Conservation (phyloP, 2,329 filamentous ascomycete species). For the Penicillium italicum region DNA sequence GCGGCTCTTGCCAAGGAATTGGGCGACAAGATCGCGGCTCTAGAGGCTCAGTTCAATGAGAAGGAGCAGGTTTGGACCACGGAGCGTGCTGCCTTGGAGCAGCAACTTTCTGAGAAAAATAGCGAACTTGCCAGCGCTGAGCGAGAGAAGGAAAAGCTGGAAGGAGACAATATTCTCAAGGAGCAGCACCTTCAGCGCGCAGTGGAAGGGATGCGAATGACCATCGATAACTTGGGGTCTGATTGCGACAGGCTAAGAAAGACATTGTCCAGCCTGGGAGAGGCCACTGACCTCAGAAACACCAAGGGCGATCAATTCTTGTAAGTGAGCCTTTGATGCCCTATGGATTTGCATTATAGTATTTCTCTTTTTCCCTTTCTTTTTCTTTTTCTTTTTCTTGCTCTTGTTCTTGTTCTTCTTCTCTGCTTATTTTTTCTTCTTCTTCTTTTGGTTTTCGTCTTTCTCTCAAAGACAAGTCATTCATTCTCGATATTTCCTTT, state of each 20-base stretch:
- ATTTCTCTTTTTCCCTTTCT: constrained; percentile 11
- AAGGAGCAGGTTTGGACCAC: constrained; percentile 35
- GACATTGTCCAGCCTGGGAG: constrained; percentile 49
- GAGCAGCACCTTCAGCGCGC: constrained; percentile 46
- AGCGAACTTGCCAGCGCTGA: constrained; percentile 43
- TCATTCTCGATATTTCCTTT: constrained; percentile 17
- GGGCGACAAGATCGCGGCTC: constrained; percentile 25
- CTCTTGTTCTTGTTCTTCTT: constrained; percentile 13
- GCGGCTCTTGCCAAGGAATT: constrained; percentile 23
- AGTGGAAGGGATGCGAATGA: constrained; percentile 43
- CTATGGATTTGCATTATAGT: constrained; percentile 21
- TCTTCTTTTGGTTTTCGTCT: constrained; percentile 19
- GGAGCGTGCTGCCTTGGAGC: constrained; percentile 31
- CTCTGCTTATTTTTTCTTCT: constrained; percentile 16
- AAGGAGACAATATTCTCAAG: constrained; percentile 46
- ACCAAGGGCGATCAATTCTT: constrained; percentile 50
- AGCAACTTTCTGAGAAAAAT: constrained; percentile 42
- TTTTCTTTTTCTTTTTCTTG: background rate
- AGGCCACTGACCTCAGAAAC: constrained; percentile 51
- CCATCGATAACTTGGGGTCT: constrained; percentile 50
- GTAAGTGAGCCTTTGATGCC: constrained; percentile 41
- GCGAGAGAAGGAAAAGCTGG: constrained; percentile 43
- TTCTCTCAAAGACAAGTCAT: constrained; percentile 18
- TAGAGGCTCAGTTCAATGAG: constrained; percentile 28
- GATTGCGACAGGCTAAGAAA: constrained; percentile 51